Evolutionary conservation across 305 asterid genomes (phyloP), one percentile per base, ranked within the genome.

Genomic region (Fraxinus paxiana): DNA sequence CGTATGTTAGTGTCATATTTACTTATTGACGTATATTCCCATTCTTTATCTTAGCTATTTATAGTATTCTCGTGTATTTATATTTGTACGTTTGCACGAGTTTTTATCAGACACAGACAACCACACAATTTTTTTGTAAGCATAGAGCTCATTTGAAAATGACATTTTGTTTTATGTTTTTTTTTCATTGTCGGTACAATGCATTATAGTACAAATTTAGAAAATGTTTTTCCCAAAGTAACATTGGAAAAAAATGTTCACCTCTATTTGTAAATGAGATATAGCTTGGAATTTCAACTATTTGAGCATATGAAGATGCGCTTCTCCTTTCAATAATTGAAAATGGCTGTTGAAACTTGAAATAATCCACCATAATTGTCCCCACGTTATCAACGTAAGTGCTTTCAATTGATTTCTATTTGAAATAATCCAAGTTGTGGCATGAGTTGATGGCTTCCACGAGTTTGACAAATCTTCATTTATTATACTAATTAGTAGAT

Each of bases 351-450:
- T 85, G 85, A 79, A 59, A 67, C 30, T 59, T 59, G 69, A 59
- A 20, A 59, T 56, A 76, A 79, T 79, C 83, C 81, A 83, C 69
- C 81, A 48, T 69, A 83, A 79, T 35, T 51, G 81, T 75, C 86
- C 83, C 83, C 81, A 83, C 65, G 38, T 35, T 51, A 13, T 82
- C 24, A 77, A 35, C 63, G 8, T 70, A 43, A 4, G 51, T 61
- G 18, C 67, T 76, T 75, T 54, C 41, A 67, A 24, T 63, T 63
- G n/a, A 63, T 63, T 24, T 63, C 34, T 13, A 63, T 63, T 63
- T 24, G 17, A 65, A 65, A 10, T 65, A 3, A 65, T 12, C 73
- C 73, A 65, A 65, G 37, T 28, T 65, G 73, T 26, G 73, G 1
- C 73, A 26, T 65, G 37, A 65, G 73, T 65, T 65, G 73, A 65